A percentile compares a stretch with the other conserved stretches of the same genome.
Conservation (phyloP, 179 eudicot genomes). For the Corrigiola litoralis region DNA sequence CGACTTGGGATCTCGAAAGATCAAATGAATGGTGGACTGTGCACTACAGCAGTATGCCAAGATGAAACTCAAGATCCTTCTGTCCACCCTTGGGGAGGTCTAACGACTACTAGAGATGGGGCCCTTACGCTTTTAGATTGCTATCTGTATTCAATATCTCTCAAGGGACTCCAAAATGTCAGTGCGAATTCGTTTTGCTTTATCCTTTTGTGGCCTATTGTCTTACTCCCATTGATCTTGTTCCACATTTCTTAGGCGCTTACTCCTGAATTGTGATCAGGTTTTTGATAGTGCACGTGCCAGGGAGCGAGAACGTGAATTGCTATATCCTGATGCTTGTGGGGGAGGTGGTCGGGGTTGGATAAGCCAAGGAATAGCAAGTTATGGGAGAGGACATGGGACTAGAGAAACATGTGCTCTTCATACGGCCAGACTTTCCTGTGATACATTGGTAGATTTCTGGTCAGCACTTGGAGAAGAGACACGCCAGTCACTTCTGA, state of each 20-base stretch:
- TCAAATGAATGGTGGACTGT: slow-evolving; percentile 29
- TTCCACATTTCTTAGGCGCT: slow-evolving; percentile 6
- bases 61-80: slow-evolving; percentile 87
- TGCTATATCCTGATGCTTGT: slow-evolving; percentile 98
- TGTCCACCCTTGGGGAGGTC: slow-evolving; percentile 98
- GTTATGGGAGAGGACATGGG: slow-evolving; percentile 96
- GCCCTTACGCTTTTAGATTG: slow-evolving; percentile 83
- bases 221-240: not conserved
- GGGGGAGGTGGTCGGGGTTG: slow-evolving; percentile 99
- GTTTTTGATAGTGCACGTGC: slow-evolving; percentile 97
- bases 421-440: slow-evolving; percentile 96
- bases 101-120: slow-evolving; percentile 76
- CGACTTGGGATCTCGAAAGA: slow-evolving; percentile 37
- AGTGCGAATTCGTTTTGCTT: slow-evolving; percentile 12
- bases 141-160: slow-evolving; percentile 68
- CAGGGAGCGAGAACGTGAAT: slow-evolving; percentile 90
- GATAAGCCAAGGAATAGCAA: slow-evolving; percentile 89
- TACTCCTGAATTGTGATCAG: slow-evolving; percentile 39
- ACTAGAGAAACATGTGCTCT: slow-evolving; percentile 95
- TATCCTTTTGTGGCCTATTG: not conserved
- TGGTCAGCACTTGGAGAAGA: slow-evolving; percentile 99
- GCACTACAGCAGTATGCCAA: slow-evolving; percentile 35
- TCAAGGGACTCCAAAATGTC: slow-evolving; percentile 87
- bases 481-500: slow-evolving; percentile 78
- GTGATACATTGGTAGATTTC: slow-evolving; percentile 93